Base-by-base conservation (phyloP, 2,329 filamentous ascomycete genomes). In the Pseudogymnoascus sp. region DNA sequence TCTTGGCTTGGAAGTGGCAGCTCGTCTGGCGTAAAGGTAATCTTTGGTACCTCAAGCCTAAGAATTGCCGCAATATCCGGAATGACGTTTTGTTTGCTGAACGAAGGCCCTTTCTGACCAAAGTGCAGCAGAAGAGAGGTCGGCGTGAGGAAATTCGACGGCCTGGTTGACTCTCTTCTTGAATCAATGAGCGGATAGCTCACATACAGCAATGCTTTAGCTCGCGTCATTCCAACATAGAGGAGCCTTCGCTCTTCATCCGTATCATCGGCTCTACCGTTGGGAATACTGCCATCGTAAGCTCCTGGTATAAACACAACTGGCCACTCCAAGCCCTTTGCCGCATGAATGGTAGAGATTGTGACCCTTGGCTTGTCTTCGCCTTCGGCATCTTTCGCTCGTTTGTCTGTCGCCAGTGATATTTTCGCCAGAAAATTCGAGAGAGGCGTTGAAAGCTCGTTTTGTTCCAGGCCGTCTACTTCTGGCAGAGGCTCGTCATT, bases 161-260 rank as follows among this genome's bases (percentile, higher is more conserved):
- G 73, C 6, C 82, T 84, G 0, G 87, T 85, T 64, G 85, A 79
- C 67, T 87, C 82, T 23, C 81, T 78, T 63, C 84, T 82, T 6
- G 87, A 85, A 65, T 85, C 87, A 28, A 86, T 87, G 38, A 87
- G 74, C 0, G 93, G 91, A 67, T 86, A 90, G 73, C 91, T 96
- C 62, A 97, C 79, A 70, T 96, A 96, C 1, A 99, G 78, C 31
- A 97, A 76, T 0, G 86, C 88, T 73, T 97, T 88, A 5, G 95
- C 93, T 73, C 93, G 82, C 2, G 93, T 99, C 93, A 99, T 97
- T 28, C 93, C 93, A 12, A 99, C 95, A 70, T 97, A 99, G 0
- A 99, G 80, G 53, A 99, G 77, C 28, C 93, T 83, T 64, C 95
- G 82, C 74, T 99, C 93, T 75, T 99, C 93, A 63, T 93, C 89